These are phyloP conservation scores for Pleurotus djamor DNA, from an alignment of 768 basidiomycete genomes.

Conservation along the genomic window DNA sequence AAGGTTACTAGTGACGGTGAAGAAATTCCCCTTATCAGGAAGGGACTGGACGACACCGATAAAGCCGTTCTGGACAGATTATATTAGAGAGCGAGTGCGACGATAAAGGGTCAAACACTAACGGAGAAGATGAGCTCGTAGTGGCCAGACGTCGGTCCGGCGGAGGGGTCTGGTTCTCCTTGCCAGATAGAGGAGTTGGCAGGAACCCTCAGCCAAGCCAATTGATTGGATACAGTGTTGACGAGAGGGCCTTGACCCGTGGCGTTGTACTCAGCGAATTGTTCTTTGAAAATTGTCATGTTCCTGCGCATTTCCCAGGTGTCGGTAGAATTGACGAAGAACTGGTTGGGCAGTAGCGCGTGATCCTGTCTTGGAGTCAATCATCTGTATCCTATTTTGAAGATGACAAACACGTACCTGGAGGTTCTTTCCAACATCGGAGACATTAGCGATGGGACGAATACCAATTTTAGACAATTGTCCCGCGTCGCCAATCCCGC, in stretches of 20 bases:
- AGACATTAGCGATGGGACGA: not conserved
- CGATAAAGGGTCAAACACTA: not conserved
- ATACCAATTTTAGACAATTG: not conserved
- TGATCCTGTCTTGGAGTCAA: no score
- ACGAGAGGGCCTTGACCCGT: conserved; percentile 22
- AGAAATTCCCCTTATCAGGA: conserved; percentile 16
- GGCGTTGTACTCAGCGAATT: conserved; percentile 17
- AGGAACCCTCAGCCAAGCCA: conserved; percentile 25
- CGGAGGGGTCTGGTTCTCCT: conserved; percentile 21
- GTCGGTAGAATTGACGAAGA: conserved; percentile 16
- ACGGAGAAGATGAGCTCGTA: conserved; percentile 25
- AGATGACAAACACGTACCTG: not conserved
- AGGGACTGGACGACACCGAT: conserved; percentile 6
- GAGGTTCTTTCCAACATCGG: not conserved
- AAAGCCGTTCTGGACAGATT: conserved; percentile 10
- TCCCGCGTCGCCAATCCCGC: not conserved
- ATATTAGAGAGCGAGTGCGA: not conserved
- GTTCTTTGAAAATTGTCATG: conserved; percentile 6
- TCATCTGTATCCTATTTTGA: no score
- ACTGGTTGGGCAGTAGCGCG: conserved; percentile 9
- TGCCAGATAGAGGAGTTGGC: conserved; percentile 13
- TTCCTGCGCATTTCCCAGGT: conserved; percentile 16
- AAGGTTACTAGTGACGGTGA: conserved; percentile 17
- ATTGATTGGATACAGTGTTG: conserved; percentile 14
- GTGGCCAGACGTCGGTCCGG: conserved; percentile 26